These are phyloP conservation scores for Stagonosporopsis tanaceti DNA, from an alignment of 2,329 filamentous ascomycete species.

Conservation along the genomic window DNA sequence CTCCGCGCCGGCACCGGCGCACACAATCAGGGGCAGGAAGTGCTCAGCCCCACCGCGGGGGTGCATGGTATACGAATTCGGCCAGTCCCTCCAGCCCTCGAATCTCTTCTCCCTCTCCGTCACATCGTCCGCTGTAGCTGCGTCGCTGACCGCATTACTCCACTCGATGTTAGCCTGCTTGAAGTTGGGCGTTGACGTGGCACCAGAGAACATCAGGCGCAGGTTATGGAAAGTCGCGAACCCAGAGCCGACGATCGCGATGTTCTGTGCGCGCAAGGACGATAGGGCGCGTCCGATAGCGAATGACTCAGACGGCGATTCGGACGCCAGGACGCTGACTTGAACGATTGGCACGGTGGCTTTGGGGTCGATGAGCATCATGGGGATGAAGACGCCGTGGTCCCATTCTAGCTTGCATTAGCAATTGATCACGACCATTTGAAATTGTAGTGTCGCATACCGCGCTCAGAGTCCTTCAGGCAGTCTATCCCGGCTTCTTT, in stretches of 20 bases:
- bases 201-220: conserved; percentile 54
- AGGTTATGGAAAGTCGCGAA: conserved; percentile 68
- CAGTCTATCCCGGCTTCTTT: conserved; percentile 55
- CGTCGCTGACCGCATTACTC: conserved; percentile 57
- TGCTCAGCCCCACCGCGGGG: conserved; percentile 64
- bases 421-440: background rate
- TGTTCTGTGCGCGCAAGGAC: conserved; percentile 59
- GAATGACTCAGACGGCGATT: conserved; percentile 60
- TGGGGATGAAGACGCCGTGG: conserved; percentile 68
- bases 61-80: conserved; percentile 62
- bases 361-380: conserved; percentile 62
- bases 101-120: conserved; percentile 54
- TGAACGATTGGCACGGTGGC: conserved; percentile 66
- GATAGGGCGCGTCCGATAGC: conserved; percentile 63
- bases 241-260: conserved; percentile 68
- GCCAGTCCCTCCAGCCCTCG: conserved; percentile 58
- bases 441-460: conserved; percentile 25
- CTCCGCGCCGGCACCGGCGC: conserved; percentile 59
- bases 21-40: conserved; percentile 67
- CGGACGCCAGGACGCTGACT: conserved; percentile 62
- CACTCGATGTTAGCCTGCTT: conserved; percentile 51
- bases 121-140: conserved; percentile 47
- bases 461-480: conserved; percentile 42
- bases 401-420: conserved; percentile 59
- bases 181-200: conserved; percentile 38